Base-by-base conservation (phyloP, 768 basidiomycete genomes). In the Amanita subjunquillea region DNA sequence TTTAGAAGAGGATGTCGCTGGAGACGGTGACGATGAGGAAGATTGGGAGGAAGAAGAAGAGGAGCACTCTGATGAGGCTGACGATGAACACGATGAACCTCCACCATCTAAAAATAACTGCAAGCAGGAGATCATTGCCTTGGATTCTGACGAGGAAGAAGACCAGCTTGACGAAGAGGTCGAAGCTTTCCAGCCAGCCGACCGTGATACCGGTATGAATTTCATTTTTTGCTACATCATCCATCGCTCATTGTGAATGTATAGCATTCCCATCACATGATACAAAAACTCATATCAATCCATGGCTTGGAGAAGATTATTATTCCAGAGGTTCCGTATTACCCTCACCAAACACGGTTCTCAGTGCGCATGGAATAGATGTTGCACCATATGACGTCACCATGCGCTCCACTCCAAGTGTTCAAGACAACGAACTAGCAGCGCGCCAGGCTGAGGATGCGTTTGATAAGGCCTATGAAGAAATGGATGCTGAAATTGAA, bases 291-390 rank as follows among this genome's bases (percentile, higher is more conserved):
- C 53, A 17, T 13, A 55, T 68, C 9, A 63, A 70, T 56, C 65
- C 65, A 27, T 71, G 69, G 70, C 58, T 57, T 47, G 66, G 64
- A 12, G 62, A 71, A 56, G 70, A 71, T 45, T 68, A 63, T 41
- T 71, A 69, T 53, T 55, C 68, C 8, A 44, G 51, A 34, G 37
- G 44, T 13, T 20, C 51, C 10, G 43, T 52, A n/a, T 8, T 45
- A 36, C 17, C 43, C 23, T 36, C 13, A 17, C 32, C 27, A 4
- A 4, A 12, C 22, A 20, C 23, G 8, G 10, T 44, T 41, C 10
- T 23, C 3, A 48, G 55, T 38, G 49, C 57, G n/a, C n/a, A n/a
- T n/a, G n/a, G 54, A 57, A 41, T 25, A 9, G 5, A 32, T 17
- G 37, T n/a, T 6, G 37, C 17, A 50, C 9, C 27, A 15, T 12